Evolutionary conservation across 306 rosid species (phyloP).

Genomic region (Mucuna pruriens): DNA sequence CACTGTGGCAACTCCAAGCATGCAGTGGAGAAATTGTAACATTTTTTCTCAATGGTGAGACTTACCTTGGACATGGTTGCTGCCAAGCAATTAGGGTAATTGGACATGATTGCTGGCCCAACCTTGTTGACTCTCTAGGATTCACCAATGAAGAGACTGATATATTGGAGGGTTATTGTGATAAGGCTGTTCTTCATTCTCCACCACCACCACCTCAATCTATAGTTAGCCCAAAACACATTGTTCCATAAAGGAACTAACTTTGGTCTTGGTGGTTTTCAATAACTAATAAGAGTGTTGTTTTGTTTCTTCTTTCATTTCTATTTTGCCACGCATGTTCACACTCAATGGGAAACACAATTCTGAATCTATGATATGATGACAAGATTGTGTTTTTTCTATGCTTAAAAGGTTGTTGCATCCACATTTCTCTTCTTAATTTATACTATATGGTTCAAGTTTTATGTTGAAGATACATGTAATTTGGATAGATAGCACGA

Average conservation of each 20-base stretch:
- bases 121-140: background rate
- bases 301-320: background rate
- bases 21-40: conserved; percentile 13
- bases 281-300: background rate
- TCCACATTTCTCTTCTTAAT: background rate
- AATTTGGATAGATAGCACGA: background rate
- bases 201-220: background rate
- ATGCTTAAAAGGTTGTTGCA: background rate
- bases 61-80: conserved; percentile 12
- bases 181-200: background rate
- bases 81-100: conserved; percentile 4
- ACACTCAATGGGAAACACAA: background rate
- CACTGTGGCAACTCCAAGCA: conserved; percentile 20
- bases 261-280: background rate
- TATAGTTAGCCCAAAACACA: background rate
- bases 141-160: conserved; percentile 19
- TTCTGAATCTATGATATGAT: background rate
- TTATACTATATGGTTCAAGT: background rate
- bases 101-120: conserved; percentile 24
- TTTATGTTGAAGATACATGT: background rate
- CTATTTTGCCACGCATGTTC: background rate
- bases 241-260: background rate
- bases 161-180: conserved; percentile 1
- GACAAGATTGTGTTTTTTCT: background rate
- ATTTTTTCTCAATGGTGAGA: conserved; percentile 5